Conservation (phyloP, 2,329 filamentous ascomycete genomes). For the Aspergillus viridinutans region DNA sequence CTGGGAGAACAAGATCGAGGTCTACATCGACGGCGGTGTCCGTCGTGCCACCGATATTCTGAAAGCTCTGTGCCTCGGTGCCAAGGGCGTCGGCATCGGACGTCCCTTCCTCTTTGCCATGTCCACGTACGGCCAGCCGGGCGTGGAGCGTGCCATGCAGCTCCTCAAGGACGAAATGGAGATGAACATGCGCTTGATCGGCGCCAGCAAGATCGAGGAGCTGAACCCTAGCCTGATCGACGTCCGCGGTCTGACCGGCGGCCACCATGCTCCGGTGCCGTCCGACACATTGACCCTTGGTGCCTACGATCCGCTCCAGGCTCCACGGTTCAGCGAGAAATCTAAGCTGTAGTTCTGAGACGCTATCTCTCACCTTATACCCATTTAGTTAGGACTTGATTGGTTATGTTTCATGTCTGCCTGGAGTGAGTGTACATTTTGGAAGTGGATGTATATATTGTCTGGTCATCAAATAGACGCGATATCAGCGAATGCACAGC, state of each 20-base stretch:
- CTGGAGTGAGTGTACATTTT: not conserved
- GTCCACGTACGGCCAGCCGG: constrained; percentile 81
- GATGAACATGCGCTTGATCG: constrained; percentile 97
- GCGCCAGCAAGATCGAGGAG: constrained; percentile 68
- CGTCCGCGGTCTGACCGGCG: constrained; percentile 59
- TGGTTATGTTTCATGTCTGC: not conserved
- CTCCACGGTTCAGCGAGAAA: constrained; percentile 48
- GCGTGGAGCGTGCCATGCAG: constrained; percentile 89
- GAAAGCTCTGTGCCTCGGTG: constrained; percentile 90
- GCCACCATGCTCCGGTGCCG: constrained; percentile 57
- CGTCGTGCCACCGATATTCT: constrained; percentile 89
- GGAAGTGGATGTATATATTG: not conserved
- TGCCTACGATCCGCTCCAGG: constrained; percentile 54
- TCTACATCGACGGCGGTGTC: constrained; percentile 88
- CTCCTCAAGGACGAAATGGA: constrained; percentile 94
- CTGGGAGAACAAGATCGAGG: constrained; percentile 71
- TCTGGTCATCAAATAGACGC: not conserved
- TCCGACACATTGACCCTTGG: constrained; percentile 56
- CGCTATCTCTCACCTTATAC: not conserved
- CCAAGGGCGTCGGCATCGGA: constrained; percentile 88
- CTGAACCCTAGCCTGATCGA: constrained; percentile 80
- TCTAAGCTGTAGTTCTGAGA: constrained; percentile 34
- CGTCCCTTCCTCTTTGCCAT: constrained; percentile 95
- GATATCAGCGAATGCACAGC: no score
- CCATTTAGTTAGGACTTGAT: not conserved